Evolutionary conservation across 495 filamentous ascomycete genomes (phyloP).

Genomic region (Penicillium dipodomyicola): DNA sequence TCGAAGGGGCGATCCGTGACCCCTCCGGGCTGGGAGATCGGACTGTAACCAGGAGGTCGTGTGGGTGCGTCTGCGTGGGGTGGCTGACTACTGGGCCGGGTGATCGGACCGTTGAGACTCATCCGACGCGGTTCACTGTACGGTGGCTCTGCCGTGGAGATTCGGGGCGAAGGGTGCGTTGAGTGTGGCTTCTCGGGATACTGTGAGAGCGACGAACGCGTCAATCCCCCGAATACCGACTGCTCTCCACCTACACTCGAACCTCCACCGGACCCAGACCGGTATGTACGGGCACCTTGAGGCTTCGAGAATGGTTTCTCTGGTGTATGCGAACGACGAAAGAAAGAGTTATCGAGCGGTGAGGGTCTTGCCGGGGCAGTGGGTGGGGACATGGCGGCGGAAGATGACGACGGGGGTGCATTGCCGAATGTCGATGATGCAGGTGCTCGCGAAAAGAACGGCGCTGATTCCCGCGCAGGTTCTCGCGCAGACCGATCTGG

Average conservation of each 20-base stretch:
- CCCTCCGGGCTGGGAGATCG: conserved; percentile 34
- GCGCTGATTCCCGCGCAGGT: conserved; percentile 54
- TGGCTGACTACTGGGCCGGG: conserved; percentile 46
- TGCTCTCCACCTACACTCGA: conserved; percentile 33
- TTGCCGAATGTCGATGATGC: conserved; percentile 45
- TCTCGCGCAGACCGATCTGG: conserved; percentile 46
- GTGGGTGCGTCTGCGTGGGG: conserved; percentile 38
- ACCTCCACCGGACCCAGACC: conserved; percentile 45
- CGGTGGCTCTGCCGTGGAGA: conserved; percentile 36
- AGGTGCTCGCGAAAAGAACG: conserved; percentile 54
- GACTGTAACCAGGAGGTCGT: conserved; percentile 39
- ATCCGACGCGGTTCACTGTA: conserved; percentile 39
- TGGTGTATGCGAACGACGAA: conserved; percentile 71
- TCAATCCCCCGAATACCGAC: conserved; percentile 36
- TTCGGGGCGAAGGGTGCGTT: conserved; percentile 41
- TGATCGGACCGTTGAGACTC: conserved; percentile 42
- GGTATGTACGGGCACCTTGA: conserved; percentile 37
- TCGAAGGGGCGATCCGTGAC: conserved; percentile 32
- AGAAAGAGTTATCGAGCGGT: conserved; percentile 57
- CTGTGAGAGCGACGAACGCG: conserved; percentile 34
- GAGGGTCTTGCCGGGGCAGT: conserved; percentile 43
- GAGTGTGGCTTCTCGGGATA: conserved; percentile 43
- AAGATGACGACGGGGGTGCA: conserved; percentile 32
- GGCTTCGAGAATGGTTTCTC: conserved; percentile 52
- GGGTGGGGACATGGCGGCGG: conserved; percentile 47